A percentile compares a stretch with the other conserved stretches of the same genome.
phyloP scores from a whole-genome alignment of 179 eudicot genomes.

The Beta corolliflora region DNA sequence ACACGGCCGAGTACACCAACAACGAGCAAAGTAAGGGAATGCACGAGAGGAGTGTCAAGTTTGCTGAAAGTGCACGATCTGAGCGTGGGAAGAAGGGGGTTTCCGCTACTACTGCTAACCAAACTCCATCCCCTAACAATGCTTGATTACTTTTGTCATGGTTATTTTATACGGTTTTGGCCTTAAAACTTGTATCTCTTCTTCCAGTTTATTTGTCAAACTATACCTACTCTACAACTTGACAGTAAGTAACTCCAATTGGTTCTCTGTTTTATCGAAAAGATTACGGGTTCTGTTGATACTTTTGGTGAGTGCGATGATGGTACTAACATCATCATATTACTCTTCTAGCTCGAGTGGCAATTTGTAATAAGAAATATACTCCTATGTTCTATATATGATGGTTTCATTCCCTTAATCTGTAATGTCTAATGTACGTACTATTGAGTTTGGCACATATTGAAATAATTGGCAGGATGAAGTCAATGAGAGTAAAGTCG shows the following conservation, averaged over 20 bases:
- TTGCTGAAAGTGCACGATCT: slow-evolving; percentile 5
- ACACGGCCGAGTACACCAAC: not conserved
- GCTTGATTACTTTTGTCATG: not conserved
- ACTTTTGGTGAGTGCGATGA: not conserved
- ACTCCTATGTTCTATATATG: not conserved
- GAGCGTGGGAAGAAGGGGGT: slow-evolving; percentile 7
- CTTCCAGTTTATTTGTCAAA: not conserved
- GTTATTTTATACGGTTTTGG: too few relatives aligned
- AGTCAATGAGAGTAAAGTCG: too few relatives aligned
- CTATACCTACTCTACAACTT: not conserved
- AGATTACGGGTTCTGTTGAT: not conserved
- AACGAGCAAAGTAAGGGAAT: slow-evolving; percentile 13
- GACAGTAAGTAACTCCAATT: not conserved
- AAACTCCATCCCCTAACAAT: not conserved
- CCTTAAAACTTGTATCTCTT: not conserved
- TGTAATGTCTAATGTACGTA: too few relatives aligned
- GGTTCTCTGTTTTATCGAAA: not conserved
- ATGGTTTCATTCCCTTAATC: too few relatives aligned
- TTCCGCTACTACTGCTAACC: not conserved
- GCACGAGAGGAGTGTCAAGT: slow-evolving; percentile 21
- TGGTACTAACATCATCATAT: not conserved
- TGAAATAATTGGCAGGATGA: too few relatives aligned
- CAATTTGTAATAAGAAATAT: not conserved
- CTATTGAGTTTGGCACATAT: too few relatives aligned
- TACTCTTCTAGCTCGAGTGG: not conserved